Evolutionary conservation across 164 flowering plant genomes (phyloP), one percentile per base, ranked within the genome.

Genomic region (Magnolia officinalis): DNA sequence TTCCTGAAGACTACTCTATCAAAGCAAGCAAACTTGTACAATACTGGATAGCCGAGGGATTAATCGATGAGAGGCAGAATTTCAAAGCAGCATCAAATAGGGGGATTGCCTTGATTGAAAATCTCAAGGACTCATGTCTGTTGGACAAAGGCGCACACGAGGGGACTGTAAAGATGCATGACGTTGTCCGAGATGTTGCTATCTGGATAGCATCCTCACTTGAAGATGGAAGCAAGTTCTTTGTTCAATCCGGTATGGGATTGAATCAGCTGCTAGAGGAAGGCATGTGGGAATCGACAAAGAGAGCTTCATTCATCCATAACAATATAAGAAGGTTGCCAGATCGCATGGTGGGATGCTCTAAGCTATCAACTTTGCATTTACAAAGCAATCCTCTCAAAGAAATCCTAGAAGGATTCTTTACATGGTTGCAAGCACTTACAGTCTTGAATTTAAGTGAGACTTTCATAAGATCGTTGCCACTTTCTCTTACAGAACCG

Each of bases 1-100:
- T 24, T 14, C 50, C 71, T 8, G 20, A 37, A 69, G 50, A 37
- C 19, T 26, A 6, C 10, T 10, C 49, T 20, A 69, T 76, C 21
- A 37, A 71, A 20, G 50, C 21, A 45, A 50, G 23, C 6, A 63
- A 71, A 37, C 78, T 76, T 1, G 50, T 70, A 49, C 63, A 70
- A 70, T 63, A n/a, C 26, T 76, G 78, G 78, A 8, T 63, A 19
- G 78, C 61, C 0, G 78, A 76, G n/a, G 74, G 78, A 18, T 63
- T 70, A 3, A 19, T 75, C 51, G 72, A 59, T 69, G 29, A 69
- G n/a, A n/a, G 10, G 18, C 8, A 18, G 24, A 55, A 10, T 10
- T 64, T 64, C 0, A 11, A 19, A 24, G 1, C 6, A 8, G 8
- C 71, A 16, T 11, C 11, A 16, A 18, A 69, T 14, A 23, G 23